Evolutionary conservation across 2,329 filamentous ascomycete species (phyloP), one percentile per base, ranked within the genome.

Genomic region (Botrytis fragariae): DNA sequence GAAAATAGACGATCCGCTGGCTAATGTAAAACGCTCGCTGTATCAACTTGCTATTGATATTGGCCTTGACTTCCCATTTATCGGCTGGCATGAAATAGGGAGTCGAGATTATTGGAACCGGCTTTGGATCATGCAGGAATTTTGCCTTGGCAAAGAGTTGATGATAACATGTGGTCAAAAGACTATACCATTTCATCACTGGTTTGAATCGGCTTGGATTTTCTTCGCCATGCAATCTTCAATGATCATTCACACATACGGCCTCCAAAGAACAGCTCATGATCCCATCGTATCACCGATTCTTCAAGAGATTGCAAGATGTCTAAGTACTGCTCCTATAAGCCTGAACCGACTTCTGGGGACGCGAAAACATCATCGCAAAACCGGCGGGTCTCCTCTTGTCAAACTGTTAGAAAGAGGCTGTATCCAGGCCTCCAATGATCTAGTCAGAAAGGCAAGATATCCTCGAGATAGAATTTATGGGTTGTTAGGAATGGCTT

Each of bases 81-180:
- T 57, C 16, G 71, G 39, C 20, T 65, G 60, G 44, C 65, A 65
- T 42, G 61, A 63, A 25, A 37, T 74, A 25, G 57, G 35, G 1
- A 51, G 29, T 37, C 72, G 71, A 48, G 60, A 48, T 29, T 75
- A 75, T 35, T 75, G 72, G 65, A 71, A 71, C 25, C 54, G 73
- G 20, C 67, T 73, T 42, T 75, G 74, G 73, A 74, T 75, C 37
- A 39, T 74, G 32, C 74, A 75, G 62, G 74, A 75, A 48, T 72
- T 75, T n/a, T 71, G 61, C 3, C 42, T 73, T 39, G 73, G 71
- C 12, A 73, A 29, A n/a, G 42, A 65, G 12, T 44, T 73, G n/a
- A 44, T 71, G 32, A 57, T 74, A 32, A 64, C 54, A 4, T 73
- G 71, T 35, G 67, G 73, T 25, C 54, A 44, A 14, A 54, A 35